These are phyloP conservation scores for Nigrograna mackinnonii DNA, from an alignment of 2,329 filamentous ascomycete species.

Conservation along the genomic window DNA sequence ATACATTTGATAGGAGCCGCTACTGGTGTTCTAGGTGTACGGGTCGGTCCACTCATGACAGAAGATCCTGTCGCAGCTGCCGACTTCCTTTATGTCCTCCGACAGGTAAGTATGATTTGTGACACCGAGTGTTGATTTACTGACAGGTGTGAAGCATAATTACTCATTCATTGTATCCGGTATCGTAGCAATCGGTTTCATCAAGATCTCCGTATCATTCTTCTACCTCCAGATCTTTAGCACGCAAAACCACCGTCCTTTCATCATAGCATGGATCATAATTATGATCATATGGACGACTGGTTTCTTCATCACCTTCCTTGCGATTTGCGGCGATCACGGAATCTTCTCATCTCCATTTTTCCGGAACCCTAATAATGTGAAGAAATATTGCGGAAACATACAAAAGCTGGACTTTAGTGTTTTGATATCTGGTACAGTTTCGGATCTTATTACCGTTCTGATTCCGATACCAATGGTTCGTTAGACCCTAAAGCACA, in stretches of 20 bases:
- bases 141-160: constrained; percentile 2
- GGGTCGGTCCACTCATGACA: constrained; percentile 1
- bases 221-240: constrained; percentile 3
- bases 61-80: constrained; percentile 1
- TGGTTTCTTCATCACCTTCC: background rate
- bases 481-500: too few species aligned
- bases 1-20: constrained; percentile 3
- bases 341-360: background rate
- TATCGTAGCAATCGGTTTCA: constrained; percentile 1
- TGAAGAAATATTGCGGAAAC: background rate
- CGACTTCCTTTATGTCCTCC: constrained; percentile 5
- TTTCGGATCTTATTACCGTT: background rate
- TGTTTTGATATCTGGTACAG: background rate
- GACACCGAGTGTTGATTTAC: background rate
- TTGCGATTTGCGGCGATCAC: constrained; percentile 1
- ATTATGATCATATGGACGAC: background rate
- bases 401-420: background rate
- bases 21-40: constrained; percentile 1
- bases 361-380: background rate
- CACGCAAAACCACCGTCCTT: background rate
- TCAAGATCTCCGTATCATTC: constrained; percentile 1
- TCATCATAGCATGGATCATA: background rate
- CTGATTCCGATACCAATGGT: background rate
- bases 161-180: constrained; percentile 4
- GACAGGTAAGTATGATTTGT: constrained; percentile 3